Conservation (phyloP, 2,329 filamentous ascomycete genomes). For the Colletotrichum sansevieriae region DNA sequence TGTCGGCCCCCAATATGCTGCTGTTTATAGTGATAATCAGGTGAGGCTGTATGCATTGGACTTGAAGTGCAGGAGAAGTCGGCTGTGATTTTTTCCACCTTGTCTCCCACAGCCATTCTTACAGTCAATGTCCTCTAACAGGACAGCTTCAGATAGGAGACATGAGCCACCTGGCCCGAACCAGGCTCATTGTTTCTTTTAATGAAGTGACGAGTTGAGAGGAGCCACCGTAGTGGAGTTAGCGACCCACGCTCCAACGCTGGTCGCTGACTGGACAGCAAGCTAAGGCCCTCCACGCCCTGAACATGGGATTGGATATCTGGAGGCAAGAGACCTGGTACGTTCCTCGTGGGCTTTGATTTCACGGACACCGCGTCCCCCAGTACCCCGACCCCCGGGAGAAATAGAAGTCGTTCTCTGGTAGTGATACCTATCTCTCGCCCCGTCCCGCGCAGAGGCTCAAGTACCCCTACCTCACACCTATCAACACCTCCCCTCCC, state of each 20-base stretch:
- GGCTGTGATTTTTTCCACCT: too few species aligned
- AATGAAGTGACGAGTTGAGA: conserved; percentile 20
- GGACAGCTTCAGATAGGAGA: conserved; percentile 1
- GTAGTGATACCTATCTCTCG: neutral
- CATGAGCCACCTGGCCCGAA: conserved; percentile 7
- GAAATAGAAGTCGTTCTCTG: conserved; percentile 5
- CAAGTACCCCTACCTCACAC: neutral
- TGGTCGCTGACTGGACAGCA: conserved; percentile 23
- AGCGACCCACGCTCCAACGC: conserved; percentile 21
- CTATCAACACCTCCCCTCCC: neutral
- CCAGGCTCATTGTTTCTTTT: neutral
- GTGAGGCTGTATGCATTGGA: too few species aligned
- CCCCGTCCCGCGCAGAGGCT: neutral
- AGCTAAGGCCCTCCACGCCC: conserved; percentile 14
- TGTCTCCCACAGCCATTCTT: neutral
- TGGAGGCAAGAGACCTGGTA: conserved; percentile 5
- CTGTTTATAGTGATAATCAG: too few species aligned
- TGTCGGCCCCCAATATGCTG: too few species aligned
- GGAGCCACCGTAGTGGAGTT: conserved; percentile 14
- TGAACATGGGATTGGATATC: conserved; percentile 20
- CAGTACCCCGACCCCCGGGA: conserved; percentile 15
- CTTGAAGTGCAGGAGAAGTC: too few species aligned
- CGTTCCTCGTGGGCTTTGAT: conserved; percentile 17
- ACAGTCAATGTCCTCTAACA: neutral
- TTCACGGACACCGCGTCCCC: conserved; percentile 20